A percentile compares a stretch with the other conserved stretches of the same genome.
Conservation (phyloP, 768 basidiomycete genomes). For the Sporobolomyces roseus region DNA sequence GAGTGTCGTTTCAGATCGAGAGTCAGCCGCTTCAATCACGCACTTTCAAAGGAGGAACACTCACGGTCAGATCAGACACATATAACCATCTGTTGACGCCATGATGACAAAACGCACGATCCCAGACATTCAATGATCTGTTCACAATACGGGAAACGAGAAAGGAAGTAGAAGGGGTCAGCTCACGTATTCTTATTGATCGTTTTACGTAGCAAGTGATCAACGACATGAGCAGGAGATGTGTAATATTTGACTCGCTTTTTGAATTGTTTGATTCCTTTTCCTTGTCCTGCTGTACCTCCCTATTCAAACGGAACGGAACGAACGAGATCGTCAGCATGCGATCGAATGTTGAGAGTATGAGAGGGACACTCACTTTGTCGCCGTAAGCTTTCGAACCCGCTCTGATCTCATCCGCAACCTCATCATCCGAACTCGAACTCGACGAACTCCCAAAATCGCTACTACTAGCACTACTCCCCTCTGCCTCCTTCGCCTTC, state of each 20-base stretch:
- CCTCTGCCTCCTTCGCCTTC: constrained; percentile 17
- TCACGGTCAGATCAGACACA: constrained; percentile 29
- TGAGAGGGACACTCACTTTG: constrained; percentile 32
- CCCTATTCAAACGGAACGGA: constrained; percentile 43
- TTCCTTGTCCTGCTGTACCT: constrained; percentile 45
- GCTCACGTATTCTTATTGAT: constrained; percentile 44
- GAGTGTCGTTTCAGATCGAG: not conserved
- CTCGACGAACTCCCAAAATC: constrained; percentile 11
- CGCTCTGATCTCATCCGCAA: constrained; percentile 22
- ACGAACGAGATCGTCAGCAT: constrained; percentile 10
- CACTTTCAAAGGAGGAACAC: not conserved
- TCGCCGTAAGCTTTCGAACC: constrained; percentile 28
- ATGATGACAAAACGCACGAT: constrained; percentile 44
- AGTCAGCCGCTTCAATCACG: too few relatives aligned
- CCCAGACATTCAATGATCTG: constrained; percentile 8
- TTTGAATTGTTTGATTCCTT: constrained; percentile 41
- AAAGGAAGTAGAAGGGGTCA: not conserved
- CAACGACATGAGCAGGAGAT: constrained; percentile 47
- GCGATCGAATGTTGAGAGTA: not conserved
- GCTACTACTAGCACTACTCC: constrained; percentile 12
- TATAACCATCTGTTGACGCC: constrained; percentile 25
- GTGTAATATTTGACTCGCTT: constrained; percentile 44
- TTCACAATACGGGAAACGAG: not conserved
- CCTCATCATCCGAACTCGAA: constrained; percentile 22
- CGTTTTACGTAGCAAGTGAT: constrained; percentile 48